These are phyloP conservation scores for Paraphoma sp. DNA, from an alignment of 2,329 filamentous ascomycete genomes.

Conservation along the genomic window DNA sequence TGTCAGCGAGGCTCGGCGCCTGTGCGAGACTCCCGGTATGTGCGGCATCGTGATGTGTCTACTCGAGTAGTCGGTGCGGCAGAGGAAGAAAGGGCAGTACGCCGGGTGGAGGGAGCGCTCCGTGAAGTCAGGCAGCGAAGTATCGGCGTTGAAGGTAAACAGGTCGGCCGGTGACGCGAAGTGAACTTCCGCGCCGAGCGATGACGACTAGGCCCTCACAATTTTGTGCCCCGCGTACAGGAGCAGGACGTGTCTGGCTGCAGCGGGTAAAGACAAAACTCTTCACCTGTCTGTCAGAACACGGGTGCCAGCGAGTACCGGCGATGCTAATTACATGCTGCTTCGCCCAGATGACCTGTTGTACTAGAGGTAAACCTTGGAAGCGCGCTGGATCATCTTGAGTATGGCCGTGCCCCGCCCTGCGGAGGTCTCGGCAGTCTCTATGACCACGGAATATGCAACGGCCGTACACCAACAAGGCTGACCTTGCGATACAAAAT, in stretches of 20 bases:
- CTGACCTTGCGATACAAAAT: too few species aligned
- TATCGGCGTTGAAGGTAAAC: slow-evolving; percentile 17
- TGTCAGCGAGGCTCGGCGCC: slow-evolving; percentile 33
- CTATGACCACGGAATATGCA: not conserved
- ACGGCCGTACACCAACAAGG: too few species aligned
- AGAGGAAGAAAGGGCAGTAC: not conserved
- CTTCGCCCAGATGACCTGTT: not conserved
- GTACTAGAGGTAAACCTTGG: not conserved
- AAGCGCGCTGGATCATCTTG: slow-evolving; percentile 1
- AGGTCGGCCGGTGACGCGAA: slow-evolving; percentile 21
- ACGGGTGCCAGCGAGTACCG: not conserved
- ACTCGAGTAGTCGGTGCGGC: not conserved
- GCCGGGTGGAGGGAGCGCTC: not conserved
- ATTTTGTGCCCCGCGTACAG: slow-evolving; percentile 28
- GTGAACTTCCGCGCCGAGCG: slow-evolving; percentile 19
- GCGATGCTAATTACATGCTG: not conserved
- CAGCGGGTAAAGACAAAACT: slow-evolving; percentile 3
- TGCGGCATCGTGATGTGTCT: slow-evolving; percentile 47
- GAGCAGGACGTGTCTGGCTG: not conserved
- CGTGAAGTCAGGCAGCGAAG: slow-evolving; percentile 11
- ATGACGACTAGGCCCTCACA: slow-evolving; percentile 34
- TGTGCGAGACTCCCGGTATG: slow-evolving; percentile 29
- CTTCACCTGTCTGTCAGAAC: not conserved
- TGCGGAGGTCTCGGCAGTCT: slow-evolving; percentile 3
- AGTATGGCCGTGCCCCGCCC: slow-evolving; percentile 3